These are phyloP conservation scores for Escovopsis weberi DNA, from an alignment of 2,329 filamentous ascomycete species.

Conservation along the genomic window DNA sequence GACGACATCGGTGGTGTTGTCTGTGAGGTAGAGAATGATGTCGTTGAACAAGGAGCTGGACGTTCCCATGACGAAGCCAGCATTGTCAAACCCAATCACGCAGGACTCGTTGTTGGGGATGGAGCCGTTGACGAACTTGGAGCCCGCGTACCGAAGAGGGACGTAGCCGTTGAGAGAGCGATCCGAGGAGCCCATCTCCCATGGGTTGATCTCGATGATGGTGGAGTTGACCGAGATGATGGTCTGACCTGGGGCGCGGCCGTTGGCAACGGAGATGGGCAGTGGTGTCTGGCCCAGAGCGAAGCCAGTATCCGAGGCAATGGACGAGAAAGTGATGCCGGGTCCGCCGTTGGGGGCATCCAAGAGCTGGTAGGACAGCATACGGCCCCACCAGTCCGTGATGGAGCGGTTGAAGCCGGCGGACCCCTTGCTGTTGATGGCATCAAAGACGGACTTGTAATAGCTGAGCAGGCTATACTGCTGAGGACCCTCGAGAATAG, in stretches of 20 bases:
- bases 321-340: constrained; percentile 67
- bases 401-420: constrained; percentile 44
- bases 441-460: constrained; percentile 21
- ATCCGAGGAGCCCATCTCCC: constrained; percentile 53
- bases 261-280: constrained; percentile 35
- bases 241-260: constrained; percentile 27
- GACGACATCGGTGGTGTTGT: constrained; percentile 27
- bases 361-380: constrained; percentile 74
- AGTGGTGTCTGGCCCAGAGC: constrained; percentile 28
- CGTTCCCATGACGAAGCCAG: constrained; percentile 69
- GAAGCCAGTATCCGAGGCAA: constrained; percentile 30
- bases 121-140: constrained; percentile 38
- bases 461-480: constrained; percentile 24
- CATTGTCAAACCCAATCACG: constrained; percentile 58
- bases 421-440: constrained; percentile 23
- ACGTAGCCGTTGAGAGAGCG: constrained; percentile 44
- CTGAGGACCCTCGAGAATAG: constrained; percentile 25
- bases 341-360: constrained; percentile 62
- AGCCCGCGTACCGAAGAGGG: constrained; percentile 44
- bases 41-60: constrained; percentile 69
- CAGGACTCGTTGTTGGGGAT: constrained; percentile 30
- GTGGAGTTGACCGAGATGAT: constrained; percentile 40
- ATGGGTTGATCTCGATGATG: constrained; percentile 51
- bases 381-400: constrained; percentile 82
- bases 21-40: constrained; percentile 52